A percentile compares a stretch with the other conserved stretches of the same genome.
Conservation (phyloP, 2,329 filamentous ascomycete genomes). For the Neocatenulostroma microsporum region DNA sequence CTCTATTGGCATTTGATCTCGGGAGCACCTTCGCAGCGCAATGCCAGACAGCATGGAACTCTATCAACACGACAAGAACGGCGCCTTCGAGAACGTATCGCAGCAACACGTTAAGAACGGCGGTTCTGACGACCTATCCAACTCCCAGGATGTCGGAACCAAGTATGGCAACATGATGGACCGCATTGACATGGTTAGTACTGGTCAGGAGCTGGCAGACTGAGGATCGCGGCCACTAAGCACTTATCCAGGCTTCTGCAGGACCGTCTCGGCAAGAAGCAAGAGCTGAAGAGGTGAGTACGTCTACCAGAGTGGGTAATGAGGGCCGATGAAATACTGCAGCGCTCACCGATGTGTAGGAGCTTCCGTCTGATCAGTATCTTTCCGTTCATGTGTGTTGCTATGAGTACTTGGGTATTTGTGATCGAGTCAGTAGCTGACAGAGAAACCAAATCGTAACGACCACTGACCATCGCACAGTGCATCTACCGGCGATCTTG, state of each 20-base stretch:
- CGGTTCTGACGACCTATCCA: background rate
- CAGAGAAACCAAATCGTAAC: background rate
- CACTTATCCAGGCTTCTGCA: too few species aligned
- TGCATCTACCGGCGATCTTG: constrained; percentile 5
- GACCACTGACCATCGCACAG: background rate
- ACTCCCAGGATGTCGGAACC: background rate
- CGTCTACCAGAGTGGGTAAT: too few species aligned
- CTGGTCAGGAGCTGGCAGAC: too few species aligned
- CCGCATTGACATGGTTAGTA: constrained; percentile 1
- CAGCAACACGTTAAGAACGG: background rate
- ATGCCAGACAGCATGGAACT: background rate
- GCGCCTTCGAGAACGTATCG: background rate
- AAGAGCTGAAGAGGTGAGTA: constrained; percentile 19
- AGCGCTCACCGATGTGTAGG: too few species aligned
- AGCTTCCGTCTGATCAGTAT: constrained; percentile 23
- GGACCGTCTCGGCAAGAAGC: constrained; percentile 9
- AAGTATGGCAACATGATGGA: constrained; percentile 1
- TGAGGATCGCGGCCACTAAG: too few species aligned
- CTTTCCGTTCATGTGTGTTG: constrained; percentile 18
- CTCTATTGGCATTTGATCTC: too few species aligned
- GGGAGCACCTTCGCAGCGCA: too few species aligned
- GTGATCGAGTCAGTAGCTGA: constrained; percentile 7
- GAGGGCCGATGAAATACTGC: too few species aligned
- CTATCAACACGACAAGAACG: background rate
- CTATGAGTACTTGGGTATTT: constrained; percentile 23